A percentile compares a stretch with the other conserved stretches of the same genome.
Conservation (phyloP, 2,329 filamentous ascomycete genomes). For the Ceratocystis huliohia region DNA sequence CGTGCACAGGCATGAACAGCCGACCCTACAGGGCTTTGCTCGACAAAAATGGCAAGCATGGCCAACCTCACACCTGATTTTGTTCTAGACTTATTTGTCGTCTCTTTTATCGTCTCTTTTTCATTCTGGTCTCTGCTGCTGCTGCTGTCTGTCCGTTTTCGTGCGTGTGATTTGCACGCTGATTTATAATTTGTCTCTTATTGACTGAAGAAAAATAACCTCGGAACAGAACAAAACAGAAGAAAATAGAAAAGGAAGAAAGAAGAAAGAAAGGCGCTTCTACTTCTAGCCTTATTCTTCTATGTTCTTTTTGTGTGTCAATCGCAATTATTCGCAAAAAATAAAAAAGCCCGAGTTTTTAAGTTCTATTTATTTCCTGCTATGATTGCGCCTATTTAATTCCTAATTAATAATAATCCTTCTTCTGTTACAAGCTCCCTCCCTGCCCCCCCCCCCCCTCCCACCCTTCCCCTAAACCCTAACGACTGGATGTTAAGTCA, state of each 20-base stretch:
- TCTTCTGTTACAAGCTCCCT: no score
- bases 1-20: neutral
- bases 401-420: no score
- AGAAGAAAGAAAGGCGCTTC: neutral
- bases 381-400: no score
- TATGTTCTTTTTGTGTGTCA: neutral
- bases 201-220: neutral
- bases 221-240: neutral
- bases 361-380: no score
- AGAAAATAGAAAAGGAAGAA: neutral
- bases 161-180: neutral
- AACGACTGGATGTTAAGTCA: neutral
- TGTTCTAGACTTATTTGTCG: neutral
- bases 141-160: neutral
- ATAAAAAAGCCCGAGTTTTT: no score
- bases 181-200: neutral
- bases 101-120: neutral
- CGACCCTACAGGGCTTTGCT: neutral
- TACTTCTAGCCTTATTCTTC: neutral
- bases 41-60: no score
- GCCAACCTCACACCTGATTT: no score
- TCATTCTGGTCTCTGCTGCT: neutral
- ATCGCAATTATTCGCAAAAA: neutral
- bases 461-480: neutral
- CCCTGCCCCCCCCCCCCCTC: neutral